phyloP scores from a whole-genome alignment of 2,329 filamentous ascomycete species.

The Claviceps spartinae region DNA sequence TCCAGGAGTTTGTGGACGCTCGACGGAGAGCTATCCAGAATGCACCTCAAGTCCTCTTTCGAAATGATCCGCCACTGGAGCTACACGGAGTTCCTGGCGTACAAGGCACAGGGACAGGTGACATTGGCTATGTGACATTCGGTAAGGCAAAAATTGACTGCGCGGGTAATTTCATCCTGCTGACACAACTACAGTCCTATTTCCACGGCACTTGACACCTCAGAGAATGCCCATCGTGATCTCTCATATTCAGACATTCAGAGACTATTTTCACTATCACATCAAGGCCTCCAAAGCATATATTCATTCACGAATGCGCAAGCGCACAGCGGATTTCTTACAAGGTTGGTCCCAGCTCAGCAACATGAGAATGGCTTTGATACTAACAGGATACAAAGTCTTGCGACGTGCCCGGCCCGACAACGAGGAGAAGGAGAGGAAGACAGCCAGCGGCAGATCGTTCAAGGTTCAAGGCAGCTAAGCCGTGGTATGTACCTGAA shows the following conservation, averaged over 20 bases:
- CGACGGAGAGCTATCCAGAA: slow-evolving; percentile 92
- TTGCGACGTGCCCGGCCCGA: slow-evolving; percentile 89
- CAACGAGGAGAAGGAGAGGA: slow-evolving; percentile 91
- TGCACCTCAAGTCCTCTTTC: slow-evolving; percentile 91
- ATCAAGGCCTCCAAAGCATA: slow-evolving; percentile 99
- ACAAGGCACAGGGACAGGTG: slow-evolving; percentile 58
- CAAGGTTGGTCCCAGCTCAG: slow-evolving; percentile 53
- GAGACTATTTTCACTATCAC: slow-evolving; percentile 99
- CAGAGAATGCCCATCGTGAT: slow-evolving; percentile 91
- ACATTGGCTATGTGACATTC: slow-evolving; percentile 96
- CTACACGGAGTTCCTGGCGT: slow-evolving; percentile 79
- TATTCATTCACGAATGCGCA: slow-evolving; percentile 95
- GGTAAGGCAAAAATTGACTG: slow-evolving; percentile 40
- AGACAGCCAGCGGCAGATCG: slow-evolving; percentile 91
- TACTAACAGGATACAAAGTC: slow-evolving; percentile 39
- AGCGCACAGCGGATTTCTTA: slow-evolving; percentile 93
- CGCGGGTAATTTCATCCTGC: neutral
- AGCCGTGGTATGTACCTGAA: neutral
- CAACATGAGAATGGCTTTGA: neutral
- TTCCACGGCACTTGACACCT: slow-evolving; percentile 83
- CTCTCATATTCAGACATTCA: slow-evolving; percentile 98
- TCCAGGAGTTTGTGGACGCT: slow-evolving; percentile 97
- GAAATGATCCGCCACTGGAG: slow-evolving; percentile 87
- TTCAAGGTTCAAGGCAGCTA: slow-evolving; percentile 49
- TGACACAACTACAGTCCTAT: slow-evolving; percentile 53